Conservation (phyloP, 2,329 filamentous ascomycete species). For the Cladophialophora bantiana region DNA sequence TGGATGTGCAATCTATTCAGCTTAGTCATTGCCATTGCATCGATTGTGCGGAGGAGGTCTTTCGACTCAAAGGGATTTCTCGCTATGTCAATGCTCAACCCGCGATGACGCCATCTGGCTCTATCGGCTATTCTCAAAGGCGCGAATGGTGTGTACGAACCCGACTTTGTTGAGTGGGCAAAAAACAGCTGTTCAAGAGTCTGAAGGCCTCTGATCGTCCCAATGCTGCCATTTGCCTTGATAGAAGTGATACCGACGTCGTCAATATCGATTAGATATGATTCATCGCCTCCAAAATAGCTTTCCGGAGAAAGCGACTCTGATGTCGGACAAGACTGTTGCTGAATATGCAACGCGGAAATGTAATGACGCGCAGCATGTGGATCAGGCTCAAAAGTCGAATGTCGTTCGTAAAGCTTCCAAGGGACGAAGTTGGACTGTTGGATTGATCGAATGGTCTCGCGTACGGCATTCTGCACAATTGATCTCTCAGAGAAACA, state of each 20-base stretch:
- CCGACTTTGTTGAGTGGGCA: constrained; percentile 40
- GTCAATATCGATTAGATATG: constrained; percentile 41
- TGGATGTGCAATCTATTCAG: constrained; percentile 66
- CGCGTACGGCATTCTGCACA: constrained; percentile 36
- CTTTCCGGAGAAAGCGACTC: constrained; percentile 23
- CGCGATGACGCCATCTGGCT: constrained; percentile 78
- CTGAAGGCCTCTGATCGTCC: constrained; percentile 41
- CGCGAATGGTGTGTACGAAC: constrained; percentile 71
- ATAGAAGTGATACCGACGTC: constrained; percentile 37
- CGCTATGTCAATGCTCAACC: constrained; percentile 79
- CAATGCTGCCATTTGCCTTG: constrained; percentile 40
- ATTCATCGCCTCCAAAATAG: constrained; percentile 41
- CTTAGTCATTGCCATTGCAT: constrained; percentile 70
- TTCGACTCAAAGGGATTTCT: constrained; percentile 73
- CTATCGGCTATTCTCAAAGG: constrained; percentile 75
- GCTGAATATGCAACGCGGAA: constrained; percentile 37
- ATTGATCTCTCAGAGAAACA: constrained; percentile 35
- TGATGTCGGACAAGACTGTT: constrained; percentile 30
- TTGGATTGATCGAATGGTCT: constrained; percentile 36
- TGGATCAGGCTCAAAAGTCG: constrained; percentile 39
- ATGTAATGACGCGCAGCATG: constrained; percentile 31
- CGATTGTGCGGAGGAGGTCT: constrained; percentile 76
- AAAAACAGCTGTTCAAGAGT: constrained; percentile 45
- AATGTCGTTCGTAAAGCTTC: constrained; percentile 43
- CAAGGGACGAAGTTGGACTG: constrained; percentile 43